Percentiles rank a stretch among this genome's conserved stretches.
Evolutionary conservation across 345 rosid species (phyloP).

Genomic region (Eucalyptus cladocalyx): DNA sequence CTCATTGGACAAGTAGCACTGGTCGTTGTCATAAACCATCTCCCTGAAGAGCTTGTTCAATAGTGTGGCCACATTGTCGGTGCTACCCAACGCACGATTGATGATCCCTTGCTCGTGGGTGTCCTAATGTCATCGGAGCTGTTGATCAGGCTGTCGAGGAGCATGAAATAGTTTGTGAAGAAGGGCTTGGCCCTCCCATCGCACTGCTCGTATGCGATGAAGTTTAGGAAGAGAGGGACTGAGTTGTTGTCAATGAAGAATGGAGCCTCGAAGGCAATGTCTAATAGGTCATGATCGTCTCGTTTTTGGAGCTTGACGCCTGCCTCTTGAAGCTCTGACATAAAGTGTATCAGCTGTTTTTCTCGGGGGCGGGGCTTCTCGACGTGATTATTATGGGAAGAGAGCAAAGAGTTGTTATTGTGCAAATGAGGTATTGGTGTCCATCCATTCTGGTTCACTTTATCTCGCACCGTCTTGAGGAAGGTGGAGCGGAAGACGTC

Average conservation of each 20-base stretch:
- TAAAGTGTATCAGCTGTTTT: background rate
- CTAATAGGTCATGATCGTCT: background rate
- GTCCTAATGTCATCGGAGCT: background rate
- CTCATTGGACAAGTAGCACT: background rate
- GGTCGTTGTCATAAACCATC: background rate
- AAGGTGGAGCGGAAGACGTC: slow-evolving; percentile 1
- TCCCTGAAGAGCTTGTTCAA: background rate
- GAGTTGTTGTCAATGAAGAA: background rate
- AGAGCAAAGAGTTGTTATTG: background rate
- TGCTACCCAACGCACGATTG: background rate
- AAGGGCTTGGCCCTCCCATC: background rate
- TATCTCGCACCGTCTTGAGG: background rate
- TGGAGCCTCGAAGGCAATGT: background rate
- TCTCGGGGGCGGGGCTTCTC: background rate
- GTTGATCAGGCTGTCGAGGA: slow-evolving; percentile 1
- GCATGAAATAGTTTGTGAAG: slow-evolving; percentile 6
- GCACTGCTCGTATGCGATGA: slow-evolving; percentile 1
- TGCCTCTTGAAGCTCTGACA: background rate
- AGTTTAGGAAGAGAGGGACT: background rate
- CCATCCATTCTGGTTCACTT: background rate
- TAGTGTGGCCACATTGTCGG: background rate
- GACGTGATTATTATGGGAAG: background rate
- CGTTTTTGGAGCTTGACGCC: background rate
- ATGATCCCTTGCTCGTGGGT: background rate
- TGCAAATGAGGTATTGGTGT: background rate